Conservation (phyloP, 106 monocot genomes). For the Alisma plantagoaquatica region DNA sequence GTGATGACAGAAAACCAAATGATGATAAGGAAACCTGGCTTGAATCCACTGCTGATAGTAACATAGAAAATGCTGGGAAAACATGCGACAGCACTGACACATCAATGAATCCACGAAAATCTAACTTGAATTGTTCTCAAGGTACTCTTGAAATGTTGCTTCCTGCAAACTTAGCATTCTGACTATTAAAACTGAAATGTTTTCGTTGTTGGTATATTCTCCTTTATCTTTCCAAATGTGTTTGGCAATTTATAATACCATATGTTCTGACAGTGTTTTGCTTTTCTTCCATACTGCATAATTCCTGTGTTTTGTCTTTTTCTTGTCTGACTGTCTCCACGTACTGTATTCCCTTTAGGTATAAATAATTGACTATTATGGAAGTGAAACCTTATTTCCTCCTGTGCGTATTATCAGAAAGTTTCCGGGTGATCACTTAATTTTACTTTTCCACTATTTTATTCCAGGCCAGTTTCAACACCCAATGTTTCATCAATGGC, state of each 20-base stretch:
- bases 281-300: background rate
- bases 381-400: no score
- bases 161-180: no score
- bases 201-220: no score
- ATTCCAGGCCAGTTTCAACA: slow-evolving; percentile 42
- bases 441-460: slow-evolving; percentile 12
- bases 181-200: no score
- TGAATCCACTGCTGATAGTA: slow-evolving; percentile 8
- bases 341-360: no score
- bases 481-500: slow-evolving; percentile 65
- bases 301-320: background rate
- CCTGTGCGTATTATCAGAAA: slow-evolving; percentile 12
- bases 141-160: background rate
- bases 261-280: no score
- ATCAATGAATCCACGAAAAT: slow-evolving; percentile 14
- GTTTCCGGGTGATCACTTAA: slow-evolving; percentile 10
- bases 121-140: background rate
- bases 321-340: background rate
- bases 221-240: no score
- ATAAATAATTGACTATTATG: no score
- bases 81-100: background rate
- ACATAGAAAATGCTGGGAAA: slow-evolving; percentile 34
- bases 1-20: slow-evolving; percentile 16
- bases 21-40: no score
- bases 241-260: no score